Percentiles rank a stretch among this genome's conserved stretches.
Evolutionary conservation across 1,284 basidiomycete genomes (phyloP).

Genomic region (Apiotrichum gracile): DNA sequence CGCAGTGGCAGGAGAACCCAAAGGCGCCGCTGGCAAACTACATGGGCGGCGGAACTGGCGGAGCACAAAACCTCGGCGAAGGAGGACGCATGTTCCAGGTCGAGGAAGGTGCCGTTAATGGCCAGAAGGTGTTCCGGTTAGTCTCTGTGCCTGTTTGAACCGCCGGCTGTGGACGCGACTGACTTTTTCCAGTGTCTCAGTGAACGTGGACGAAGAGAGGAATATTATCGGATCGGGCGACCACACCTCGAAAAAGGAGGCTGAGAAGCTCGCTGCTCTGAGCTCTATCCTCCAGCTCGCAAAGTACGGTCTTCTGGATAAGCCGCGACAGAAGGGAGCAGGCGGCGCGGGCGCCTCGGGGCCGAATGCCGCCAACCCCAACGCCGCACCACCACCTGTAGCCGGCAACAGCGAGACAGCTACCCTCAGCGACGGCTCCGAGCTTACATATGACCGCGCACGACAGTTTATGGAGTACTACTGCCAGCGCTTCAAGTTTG

Average conservation of each 20-base stretch:
- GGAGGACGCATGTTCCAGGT: slow-evolving; percentile 23
- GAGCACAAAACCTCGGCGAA: slow-evolving; percentile 24
- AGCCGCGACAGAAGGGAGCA: too few species aligned
- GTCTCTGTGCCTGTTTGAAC: neutral
- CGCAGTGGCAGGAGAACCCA: slow-evolving; percentile 42
- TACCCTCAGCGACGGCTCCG: slow-evolving; percentile 60
- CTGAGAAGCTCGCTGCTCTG: slow-evolving; percentile 69
- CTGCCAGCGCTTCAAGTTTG: slow-evolving; percentile 72
- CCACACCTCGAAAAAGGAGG: slow-evolving; percentile 58
- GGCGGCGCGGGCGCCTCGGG: too few species aligned
- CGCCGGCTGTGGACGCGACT: neutral
- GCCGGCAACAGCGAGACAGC: slow-evolving; percentile 12
- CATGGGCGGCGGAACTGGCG: slow-evolving; percentile 27
- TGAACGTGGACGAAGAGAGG: slow-evolving; percentile 23
- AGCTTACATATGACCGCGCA: slow-evolving; percentile 67
- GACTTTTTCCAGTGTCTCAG: slow-evolving; percentile 25
- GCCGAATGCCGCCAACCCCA: slow-evolving; percentile 14
- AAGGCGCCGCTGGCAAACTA: slow-evolving; percentile 46
- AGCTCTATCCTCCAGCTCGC: slow-evolving; percentile 66
- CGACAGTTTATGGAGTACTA: slow-evolving; percentile 94
- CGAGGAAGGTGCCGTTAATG: slow-evolving; percentile 29
- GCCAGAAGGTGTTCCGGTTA: slow-evolving; percentile 33
- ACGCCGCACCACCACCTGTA: slow-evolving; percentile 4
- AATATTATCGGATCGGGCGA: slow-evolving; percentile 58
- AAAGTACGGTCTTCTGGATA: slow-evolving; percentile 50